Evolutionary conservation across 2,329 filamentous ascomycete species (phyloP), one percentile per base, ranked within the genome.

Genomic region (Fusarium nisikadoi): DNA sequence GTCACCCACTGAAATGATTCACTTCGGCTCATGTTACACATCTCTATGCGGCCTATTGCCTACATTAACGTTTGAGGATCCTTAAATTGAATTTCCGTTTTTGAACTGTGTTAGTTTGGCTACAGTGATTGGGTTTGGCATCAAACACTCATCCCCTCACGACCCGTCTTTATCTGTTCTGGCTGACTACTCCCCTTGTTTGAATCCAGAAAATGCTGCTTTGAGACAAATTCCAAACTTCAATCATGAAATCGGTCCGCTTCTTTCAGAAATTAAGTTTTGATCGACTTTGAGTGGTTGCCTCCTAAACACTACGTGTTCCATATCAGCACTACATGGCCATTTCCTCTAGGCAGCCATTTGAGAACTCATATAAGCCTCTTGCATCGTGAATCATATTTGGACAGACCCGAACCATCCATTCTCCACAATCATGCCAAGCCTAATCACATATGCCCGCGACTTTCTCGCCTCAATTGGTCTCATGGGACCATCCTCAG

Each of bases 401-500:
- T 10, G 2, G 4, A 2, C 23, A 35, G 16, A n/a, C n/a, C 20
- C 6, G 27, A 46, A 0, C 6, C 8, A 2, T 27, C 14, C 5
- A 0, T 6, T 58, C 31, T 1, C n/a, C 20, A 17, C 13, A 23
- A 27, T 11, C 3, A 58, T 45, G 31, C 0, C n/a, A 8, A 17
- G 9, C 6, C 4, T 57, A 8, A 19, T 61, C 3, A 6, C 13
- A 2, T 61, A 38, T 3, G 25, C 25, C 11, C 50, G 50, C 19
- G 13, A 45, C 3, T 38, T 43, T 3, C 11, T 58, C 6, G 7
- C 10, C 17, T 45, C 27, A 8, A 17, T 65, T 14, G 43, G 61
- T 36, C 27, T 65, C 9, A 3, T 43, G 9, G 29, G 31, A 29
- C 2, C 46, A 8, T 45, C 33, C 16, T 29, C 14, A 17, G 25